These are phyloP conservation scores for Elasticomyces elasticus DNA, from an alignment of 495 filamentous ascomycete genomes.

Conservation along the genomic window DNA sequence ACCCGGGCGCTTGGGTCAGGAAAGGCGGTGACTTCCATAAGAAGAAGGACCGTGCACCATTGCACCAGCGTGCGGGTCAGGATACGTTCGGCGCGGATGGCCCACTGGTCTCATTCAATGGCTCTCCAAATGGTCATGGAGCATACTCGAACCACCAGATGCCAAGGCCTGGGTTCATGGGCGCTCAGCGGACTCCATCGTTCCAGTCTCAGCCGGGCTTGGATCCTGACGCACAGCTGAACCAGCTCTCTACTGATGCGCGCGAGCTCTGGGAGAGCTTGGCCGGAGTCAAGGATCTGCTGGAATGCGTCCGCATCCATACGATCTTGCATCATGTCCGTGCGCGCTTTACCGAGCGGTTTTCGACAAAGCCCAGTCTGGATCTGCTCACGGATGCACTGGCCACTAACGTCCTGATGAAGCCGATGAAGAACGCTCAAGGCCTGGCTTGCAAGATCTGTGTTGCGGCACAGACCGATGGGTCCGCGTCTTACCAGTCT, in stretches of 20 bases:
- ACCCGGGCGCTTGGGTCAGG: slow-evolving; percentile 30
- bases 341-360: slow-evolving; percentile 44
- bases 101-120: slow-evolving; percentile 8
- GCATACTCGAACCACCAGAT: not conserved
- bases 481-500: slow-evolving; percentile 4
- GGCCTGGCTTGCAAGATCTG: slow-evolving; percentile 57
- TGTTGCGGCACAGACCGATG: slow-evolving; percentile 20
- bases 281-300: slow-evolving; percentile 51
- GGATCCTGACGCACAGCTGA: slow-evolving; percentile 5
- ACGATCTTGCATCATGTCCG: slow-evolving; percentile 54
- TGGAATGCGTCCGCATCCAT: slow-evolving; percentile 50
- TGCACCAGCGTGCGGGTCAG: not conserved
- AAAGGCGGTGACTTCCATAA: slow-evolving; percentile 15
- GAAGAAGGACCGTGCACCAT: slow-evolving; percentile 5
- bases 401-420: slow-evolving; percentile 53
- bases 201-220: not conserved
- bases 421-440: slow-evolving; percentile 54
- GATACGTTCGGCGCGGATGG: slow-evolving; percentile 3
- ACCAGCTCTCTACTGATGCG: slow-evolving; percentile 42
- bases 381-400: slow-evolving; percentile 58
- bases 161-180: not conserved
- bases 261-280: slow-evolving; percentile 54
- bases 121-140: not conserved
- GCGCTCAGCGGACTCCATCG: not conserved
- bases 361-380: slow-evolving; percentile 46